A percentile compares a stretch with the other conserved stretches of the same genome.
Evolutionary conservation across 306 rosid species (phyloP).

Genomic region (Vigna nakashimae): DNA sequence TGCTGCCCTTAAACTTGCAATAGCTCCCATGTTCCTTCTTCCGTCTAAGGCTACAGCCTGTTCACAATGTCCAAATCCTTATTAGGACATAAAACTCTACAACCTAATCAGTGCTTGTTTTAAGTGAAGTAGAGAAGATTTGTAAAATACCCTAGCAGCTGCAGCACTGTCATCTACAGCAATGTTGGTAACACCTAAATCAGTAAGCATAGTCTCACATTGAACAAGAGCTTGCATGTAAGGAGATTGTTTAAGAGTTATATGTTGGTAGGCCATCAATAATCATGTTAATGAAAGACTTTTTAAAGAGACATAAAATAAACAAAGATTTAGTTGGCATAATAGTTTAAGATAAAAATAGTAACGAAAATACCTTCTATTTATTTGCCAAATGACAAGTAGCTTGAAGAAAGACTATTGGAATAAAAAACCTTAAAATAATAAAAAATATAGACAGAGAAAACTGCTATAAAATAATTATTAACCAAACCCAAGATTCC

Average conservation of each 20-base stretch:
- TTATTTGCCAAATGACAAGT: too few relatives aligned
- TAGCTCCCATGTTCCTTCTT: slow-evolving; percentile 59
- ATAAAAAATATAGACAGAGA: too few relatives aligned
- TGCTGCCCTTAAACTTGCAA: slow-evolving; percentile 81
- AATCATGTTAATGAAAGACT: background rate
- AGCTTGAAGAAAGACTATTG: too few relatives aligned
- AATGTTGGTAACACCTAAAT: slow-evolving; percentile 56
- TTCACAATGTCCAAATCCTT: slow-evolving; percentile 37
- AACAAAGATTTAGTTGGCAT: too few relatives aligned
- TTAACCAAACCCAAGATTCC: too few relatives aligned
- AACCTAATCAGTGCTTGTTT: slow-evolving; percentile 10
- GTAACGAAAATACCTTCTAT: too few relatives aligned
- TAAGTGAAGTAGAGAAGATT: slow-evolving; percentile 13
- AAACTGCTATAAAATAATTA: too few relatives aligned
- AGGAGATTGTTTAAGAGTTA: slow-evolving; percentile 32
- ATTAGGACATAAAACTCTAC: slow-evolving; percentile 20
- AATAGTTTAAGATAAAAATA: too few relatives aligned
- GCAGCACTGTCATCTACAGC: slow-evolving; percentile 60
- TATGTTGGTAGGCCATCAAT: background rate
- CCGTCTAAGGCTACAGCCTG: slow-evolving; percentile 64
- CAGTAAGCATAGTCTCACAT: slow-evolving; percentile 58
- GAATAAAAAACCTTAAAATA: too few relatives aligned
- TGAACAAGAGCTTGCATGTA: slow-evolving; percentile 69
- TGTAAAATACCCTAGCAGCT: slow-evolving; percentile 70
- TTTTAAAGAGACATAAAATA: too few relatives aligned